Evolutionary conservation across 441 rosid genomes (phyloP).

Genomic region (Metrosideros polymorpha): DNA sequence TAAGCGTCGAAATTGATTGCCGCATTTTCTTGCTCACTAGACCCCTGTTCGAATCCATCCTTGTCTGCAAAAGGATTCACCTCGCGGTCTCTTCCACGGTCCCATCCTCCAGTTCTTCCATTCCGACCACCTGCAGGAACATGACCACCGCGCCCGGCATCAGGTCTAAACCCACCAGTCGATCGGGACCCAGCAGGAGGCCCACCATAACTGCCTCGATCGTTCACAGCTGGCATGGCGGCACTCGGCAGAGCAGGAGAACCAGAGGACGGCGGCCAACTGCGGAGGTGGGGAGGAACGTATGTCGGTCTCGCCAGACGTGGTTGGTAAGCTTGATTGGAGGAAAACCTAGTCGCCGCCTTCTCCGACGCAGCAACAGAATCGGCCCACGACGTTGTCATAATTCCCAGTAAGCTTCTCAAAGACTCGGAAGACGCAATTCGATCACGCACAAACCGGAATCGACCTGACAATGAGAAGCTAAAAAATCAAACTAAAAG

Average conservation of each 20-base stretch:
- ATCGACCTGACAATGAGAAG: background rate
- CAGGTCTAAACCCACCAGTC: constrained; percentile 24
- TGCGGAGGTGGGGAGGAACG: constrained; percentile 50
- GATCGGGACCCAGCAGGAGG: constrained; percentile 26
- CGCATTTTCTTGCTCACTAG: constrained; percentile 29
- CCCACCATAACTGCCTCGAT: constrained; percentile 15
- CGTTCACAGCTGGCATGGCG: constrained; percentile 14
- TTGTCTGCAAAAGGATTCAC: constrained; percentile 41
- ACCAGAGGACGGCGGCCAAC: constrained; percentile 24
- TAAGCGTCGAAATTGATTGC: constrained; percentile 56
- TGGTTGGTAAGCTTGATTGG: constrained; percentile 1
- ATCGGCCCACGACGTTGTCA: constrained; percentile 46
- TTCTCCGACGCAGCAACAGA: constrained; percentile 26
- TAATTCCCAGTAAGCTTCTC: constrained; percentile 11
- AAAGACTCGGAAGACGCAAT: background rate
- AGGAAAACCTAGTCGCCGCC: constrained; percentile 12
- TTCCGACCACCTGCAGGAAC: constrained; percentile 25
- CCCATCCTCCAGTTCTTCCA: constrained; percentile 40
- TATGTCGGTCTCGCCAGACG: constrained; percentile 27
- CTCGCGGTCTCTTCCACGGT: constrained; percentile 32
- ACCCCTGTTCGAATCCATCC: constrained; percentile 10
- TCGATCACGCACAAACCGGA: background rate
- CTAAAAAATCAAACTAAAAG: background rate
- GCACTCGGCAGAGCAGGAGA: background rate
- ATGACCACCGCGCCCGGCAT: constrained; percentile 21